Conservation (phyloP, 768 basidiomycete genomes). For the Russula brevipes region DNA sequence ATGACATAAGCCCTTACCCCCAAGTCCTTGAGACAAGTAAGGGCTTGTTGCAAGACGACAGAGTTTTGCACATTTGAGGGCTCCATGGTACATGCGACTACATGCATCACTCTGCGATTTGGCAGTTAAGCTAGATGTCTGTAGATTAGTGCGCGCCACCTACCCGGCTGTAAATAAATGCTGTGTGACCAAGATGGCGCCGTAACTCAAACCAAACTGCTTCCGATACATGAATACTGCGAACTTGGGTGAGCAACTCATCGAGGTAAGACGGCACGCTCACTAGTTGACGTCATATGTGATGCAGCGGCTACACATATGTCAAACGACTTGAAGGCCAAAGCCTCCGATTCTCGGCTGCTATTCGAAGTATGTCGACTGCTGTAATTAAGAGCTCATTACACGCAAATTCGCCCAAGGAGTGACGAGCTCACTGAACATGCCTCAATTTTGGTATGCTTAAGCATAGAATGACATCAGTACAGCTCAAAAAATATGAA, state of each 20-base stretch:
- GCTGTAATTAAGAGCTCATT: background rate
- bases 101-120: constrained; percentile 67
- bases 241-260: background rate
- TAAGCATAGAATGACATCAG: background rate
- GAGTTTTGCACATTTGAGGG: constrained; percentile 67
- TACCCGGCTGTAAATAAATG: constrained; percentile 71
- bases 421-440: constrained; percentile 41
- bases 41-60: constrained; percentile 57
- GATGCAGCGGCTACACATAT: constrained; percentile 68
- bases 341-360: constrained; percentile 29
- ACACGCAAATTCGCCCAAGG: background rate
- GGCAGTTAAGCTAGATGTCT: constrained; percentile 16
- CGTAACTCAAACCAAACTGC: constrained; percentile 53
- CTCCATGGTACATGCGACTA: constrained; percentile 67
- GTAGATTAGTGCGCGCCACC: constrained; percentile 28
- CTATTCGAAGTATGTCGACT: constrained; percentile 9
- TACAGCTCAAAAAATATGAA: background rate
- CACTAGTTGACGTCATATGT: constrained; percentile 63
- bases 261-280: background rate
- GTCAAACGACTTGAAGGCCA: constrained; percentile 55
- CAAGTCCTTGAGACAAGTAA: constrained; percentile 61
- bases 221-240: constrained; percentile 59
- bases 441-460: constrained; percentile 66
- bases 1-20: constrained; percentile 42
- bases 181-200: constrained; percentile 62